A percentile compares a stretch with the other conserved stretches of the same genome.
Evolutionary conservation across 2,329 filamentous ascomycete species (phyloP).

Genomic region (Pseudophaeomoniella oleicola): DNA sequence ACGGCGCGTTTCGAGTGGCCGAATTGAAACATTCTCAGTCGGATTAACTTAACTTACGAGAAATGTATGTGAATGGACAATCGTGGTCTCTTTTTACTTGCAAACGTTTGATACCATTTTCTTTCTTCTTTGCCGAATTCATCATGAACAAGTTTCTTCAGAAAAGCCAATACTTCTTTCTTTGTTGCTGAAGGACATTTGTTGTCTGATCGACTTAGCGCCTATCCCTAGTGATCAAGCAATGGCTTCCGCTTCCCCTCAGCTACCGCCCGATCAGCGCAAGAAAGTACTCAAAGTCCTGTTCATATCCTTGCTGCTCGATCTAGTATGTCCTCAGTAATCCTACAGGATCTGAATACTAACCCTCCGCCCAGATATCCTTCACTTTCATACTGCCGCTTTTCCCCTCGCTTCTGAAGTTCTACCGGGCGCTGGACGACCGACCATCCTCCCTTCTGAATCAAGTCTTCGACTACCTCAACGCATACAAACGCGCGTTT

Average conservation of each 20-base stretch:
- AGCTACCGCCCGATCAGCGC: conserved; percentile 35
- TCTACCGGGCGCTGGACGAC: conserved; percentile 75
- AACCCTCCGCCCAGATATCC: conserved; percentile 52
- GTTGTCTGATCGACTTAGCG: not conserved
- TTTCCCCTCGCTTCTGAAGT: conserved; percentile 87
- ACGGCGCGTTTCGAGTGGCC: too few species aligned
- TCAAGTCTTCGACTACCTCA: conserved; percentile 66
- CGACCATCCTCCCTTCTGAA: conserved; percentile 55
- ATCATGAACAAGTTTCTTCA: too few species aligned
- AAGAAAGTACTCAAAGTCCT: conserved; percentile 78
- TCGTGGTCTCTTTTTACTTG: too few species aligned
- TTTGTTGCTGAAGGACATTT: not conserved
- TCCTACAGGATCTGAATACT: conserved; percentile 2
- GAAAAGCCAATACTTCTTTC: too few species aligned
- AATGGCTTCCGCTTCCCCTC: conserved; percentile 22
- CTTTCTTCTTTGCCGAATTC: too few species aligned
- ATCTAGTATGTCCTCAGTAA: conserved; percentile 50
- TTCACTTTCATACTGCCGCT: conserved; percentile 97
- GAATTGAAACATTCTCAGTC: too few species aligned
- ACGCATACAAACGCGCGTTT: conserved; percentile 90
- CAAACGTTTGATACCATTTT: too few species aligned
- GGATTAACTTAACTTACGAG: too few species aligned
- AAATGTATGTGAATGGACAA: too few species aligned
- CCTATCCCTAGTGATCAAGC: not conserved
- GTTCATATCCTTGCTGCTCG: conserved; percentile 75